Evolutionary conservation across 257 asterid species (phyloP).

Genomic region (Euphrasia confusa): DNA sequence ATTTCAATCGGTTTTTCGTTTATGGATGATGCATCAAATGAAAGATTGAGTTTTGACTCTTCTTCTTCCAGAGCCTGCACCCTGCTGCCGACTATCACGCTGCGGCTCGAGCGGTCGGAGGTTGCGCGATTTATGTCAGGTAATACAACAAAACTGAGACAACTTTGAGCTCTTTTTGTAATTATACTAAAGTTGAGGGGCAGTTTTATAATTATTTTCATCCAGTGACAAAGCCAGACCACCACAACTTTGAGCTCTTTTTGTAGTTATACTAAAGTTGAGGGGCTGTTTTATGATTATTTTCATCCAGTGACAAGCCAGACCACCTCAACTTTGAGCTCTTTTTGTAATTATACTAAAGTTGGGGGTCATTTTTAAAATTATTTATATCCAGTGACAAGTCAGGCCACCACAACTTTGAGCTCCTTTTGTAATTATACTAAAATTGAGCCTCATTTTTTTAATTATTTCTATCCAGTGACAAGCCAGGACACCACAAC

Average conservation of each 20-base stretch:
- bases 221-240: slow-evolving; percentile 26
- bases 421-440: slow-evolving; percentile 36
- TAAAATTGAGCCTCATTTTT: too few relatives aligned
- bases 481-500: too few relatives aligned
- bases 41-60: slow-evolving; percentile 3
- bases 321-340: too few relatives aligned
- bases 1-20: background rate
- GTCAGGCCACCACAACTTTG: slow-evolving; percentile 49
- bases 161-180: too few relatives aligned
- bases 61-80: slow-evolving; percentile 71
- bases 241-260: slow-evolving; percentile 49
- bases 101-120: slow-evolving; percentile 90
- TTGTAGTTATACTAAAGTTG: too few relatives aligned
- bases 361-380: too few relatives aligned
- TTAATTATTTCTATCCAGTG: too few relatives aligned
- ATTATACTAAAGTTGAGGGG: too few relatives aligned
- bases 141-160: slow-evolving; percentile 16
- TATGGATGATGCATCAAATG: background rate
- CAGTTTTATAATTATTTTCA: background rate
- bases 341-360: too few relatives aligned
- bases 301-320: too few relatives aligned
- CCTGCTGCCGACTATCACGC: slow-evolving; percentile 93
- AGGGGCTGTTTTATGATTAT: too few relatives aligned
- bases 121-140: slow-evolving; percentile 83
- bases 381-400: slow-evolving; percentile 49